A percentile compares a stretch with the other conserved stretches of the same genome.
phyloP scores from a whole-genome alignment of 768 basidiomycete species.

The Aureoboletus auriporus region DNA sequence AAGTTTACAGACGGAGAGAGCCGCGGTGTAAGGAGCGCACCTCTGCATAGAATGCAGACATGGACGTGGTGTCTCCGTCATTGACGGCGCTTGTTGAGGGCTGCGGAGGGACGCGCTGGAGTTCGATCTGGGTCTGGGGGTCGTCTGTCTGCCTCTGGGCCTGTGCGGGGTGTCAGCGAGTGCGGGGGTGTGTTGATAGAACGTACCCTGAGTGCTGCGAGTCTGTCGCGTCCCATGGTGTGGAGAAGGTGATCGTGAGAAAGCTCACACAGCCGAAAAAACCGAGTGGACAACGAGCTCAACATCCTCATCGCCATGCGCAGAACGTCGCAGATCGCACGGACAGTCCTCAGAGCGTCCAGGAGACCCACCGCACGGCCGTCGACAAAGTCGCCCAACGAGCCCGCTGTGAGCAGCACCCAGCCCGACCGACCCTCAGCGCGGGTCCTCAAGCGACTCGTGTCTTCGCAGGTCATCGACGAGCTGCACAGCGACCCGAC shows the following conservation, averaged over 20 bases:
- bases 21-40: slow-evolving; percentile 7
- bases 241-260: slow-evolving; percentile 1
- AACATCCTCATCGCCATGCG: slow-evolving; percentile 55
- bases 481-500: slow-evolving; percentile 12
- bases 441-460: slow-evolving; percentile 23
- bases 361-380: slow-evolving; percentile 2
- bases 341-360: slow-evolving; percentile 56
- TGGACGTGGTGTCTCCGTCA: slow-evolving; percentile 20
- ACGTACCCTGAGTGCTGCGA: slow-evolving; percentile 75
- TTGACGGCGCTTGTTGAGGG: slow-evolving; percentile 1
- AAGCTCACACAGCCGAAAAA: slow-evolving; percentile 13
- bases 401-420: slow-evolving; percentile 10
- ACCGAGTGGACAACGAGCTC: slow-evolving; percentile 3
- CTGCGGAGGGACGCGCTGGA: slow-evolving; percentile 17
- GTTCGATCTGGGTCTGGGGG: slow-evolving; percentile 21
- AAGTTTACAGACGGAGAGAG: not conserved
- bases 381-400: slow-evolving; percentile 21
- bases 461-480: slow-evolving; percentile 17
- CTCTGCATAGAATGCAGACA: slow-evolving; percentile 32
- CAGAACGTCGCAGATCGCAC: slow-evolving; percentile 63
- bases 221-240: slow-evolving; percentile 63
- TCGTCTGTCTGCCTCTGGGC: slow-evolving; percentile 47
- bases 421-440: slow-evolving; percentile 9
- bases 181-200: slow-evolving; percentile 34
- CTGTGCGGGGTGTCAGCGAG: slow-evolving; percentile 39